Evolutionary conservation across 257 asterid genomes (phyloP), one percentile per base, ranked within the genome.

Genomic region (Ehretia macrophylla): DNA sequence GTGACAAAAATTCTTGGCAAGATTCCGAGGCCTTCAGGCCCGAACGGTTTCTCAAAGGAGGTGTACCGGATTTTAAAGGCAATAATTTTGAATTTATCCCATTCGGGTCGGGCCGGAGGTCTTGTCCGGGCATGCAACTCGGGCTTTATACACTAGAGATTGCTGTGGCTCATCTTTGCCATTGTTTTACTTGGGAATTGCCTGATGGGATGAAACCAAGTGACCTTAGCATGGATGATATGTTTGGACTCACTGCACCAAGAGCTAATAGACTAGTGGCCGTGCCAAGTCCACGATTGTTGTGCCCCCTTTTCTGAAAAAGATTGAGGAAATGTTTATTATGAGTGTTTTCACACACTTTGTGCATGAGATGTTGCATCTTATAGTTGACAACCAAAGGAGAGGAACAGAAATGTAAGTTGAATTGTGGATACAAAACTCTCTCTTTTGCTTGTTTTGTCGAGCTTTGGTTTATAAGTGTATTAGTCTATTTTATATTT

Each of bases 81-180:
- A 49, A 66, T 45, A 59, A 78, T 40, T 81, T 65, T 45, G 84
- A 78, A 72, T 75, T 78, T 67, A 69, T 81, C 2, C 84, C 84
- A 0, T 81, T 81, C 63, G 84, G 87, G 60, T 67, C 84, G 23
- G 87, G 84, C 0, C 71, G 84, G 59, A 72, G 87, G 4, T 75
- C 82, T 17, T 81, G 82, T 59, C 84, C 84, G 17, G 87, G 87
- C 17, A 78, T 75, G 82, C 82, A 73, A 18, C 46, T 81, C 3
- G 87, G 80, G 19, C 68, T 75, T 6, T 64, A 75, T 35, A 72
- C 75, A 10, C 56, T 81, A 21, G 79, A 78, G 16, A 47, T 65
- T 76, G 68, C 75, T 53, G 69, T 75, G 76, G 85, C 77, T 8
- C 80, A 75, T 32, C 72, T 81, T 17, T 67, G 78, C 44, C 87